Evolutionary conservation across 805 yeast genomes (phyloP), one percentile per base, ranked within the genome.

Genomic region (Saccharomycopsis fermentans): DNA sequence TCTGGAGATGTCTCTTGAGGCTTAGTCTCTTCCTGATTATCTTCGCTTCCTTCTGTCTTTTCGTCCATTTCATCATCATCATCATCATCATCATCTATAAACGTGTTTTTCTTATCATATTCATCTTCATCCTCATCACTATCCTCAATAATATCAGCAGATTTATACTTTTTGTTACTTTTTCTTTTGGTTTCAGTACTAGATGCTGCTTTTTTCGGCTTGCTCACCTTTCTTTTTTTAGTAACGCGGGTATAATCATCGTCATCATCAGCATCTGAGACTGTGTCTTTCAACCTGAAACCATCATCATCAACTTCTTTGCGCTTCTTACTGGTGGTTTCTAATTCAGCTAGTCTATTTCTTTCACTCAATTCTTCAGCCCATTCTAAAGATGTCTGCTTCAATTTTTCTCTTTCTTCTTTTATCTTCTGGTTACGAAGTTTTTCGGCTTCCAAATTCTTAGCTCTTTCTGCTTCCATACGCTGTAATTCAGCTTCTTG

Each of bases 381-480:
- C 75, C 83, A 74, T 65, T 82, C 81, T 59, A 73, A 73, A 19
- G 84, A 82, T 62, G 80, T 81, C 62, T 81, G 83, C 66, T 81
- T 84, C 39, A 82, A 68, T 61, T 71, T 75, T 54, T 61, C 62
- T 65, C 66, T 62, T 65, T 73, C 67, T 71, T 80, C 70, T 70
- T 69, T 75, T 48, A 81, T 81, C 65, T 78, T 83, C 32, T 69
- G 63, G 54, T 65, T 68, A 61, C 77, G 75, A 64, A 74, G 74
- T 55, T 71, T 70, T 55, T 74, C 78, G 64, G 78, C 68, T 64
- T 81, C 84, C 57, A 74, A 76, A 61, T 75, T 79, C 61, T 78
- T 80, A 63, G 68, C 74, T 54, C 74, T 74, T 63, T 75, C 79
- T 60, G 74, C 77, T 48, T 70, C 75, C 53, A 77, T 79, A 61